Evolutionary conservation across 805 yeast genomes (phyloP), one percentile per base, ranked within the genome.

Genomic region (Debaryomyces maramus): DNA sequence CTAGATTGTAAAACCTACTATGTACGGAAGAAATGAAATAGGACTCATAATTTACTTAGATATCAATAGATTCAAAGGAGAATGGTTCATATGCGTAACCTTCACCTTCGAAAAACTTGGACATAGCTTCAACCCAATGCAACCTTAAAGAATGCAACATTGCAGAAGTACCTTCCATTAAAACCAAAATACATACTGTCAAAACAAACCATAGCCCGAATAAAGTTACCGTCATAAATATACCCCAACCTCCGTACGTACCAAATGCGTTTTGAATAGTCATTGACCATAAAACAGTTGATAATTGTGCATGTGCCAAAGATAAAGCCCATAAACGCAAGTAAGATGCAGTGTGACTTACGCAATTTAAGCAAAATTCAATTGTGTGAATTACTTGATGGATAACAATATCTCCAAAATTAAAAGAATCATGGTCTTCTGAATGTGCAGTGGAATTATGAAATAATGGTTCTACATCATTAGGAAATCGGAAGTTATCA

Each of bases 151-250:
- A 77, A 58, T 84, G 90, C 53, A 84, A 68, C 90, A 84, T 84
- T 15, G 89, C 89, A n/a, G 88, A 81, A 0, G 89, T 84, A 41
- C 90, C 90, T 63, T 84, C 90, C 90, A 84, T 84, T 35, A 81
- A 69, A 34, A 84, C 89, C 56, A 84, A 66, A 30, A 84, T 80
- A 50, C 80, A 73, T 27, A 81, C 83, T 0, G 89, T 83, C 50
- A 84, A 67, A 5, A 76, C 73, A 59, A 84, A 83, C 90, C 90
- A 84, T 79, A 83, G 75, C 21, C 80, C 85, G 64, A 83, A 84
- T 39, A 84, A 61, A 19, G 77, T 58, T 14, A 82, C 80, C 2
- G 81, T 75, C 75, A 75, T 74, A 28, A 78, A 41, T 5, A 80
- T 76, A 6, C 88, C 88, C 14, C 60, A 48, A 19, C 67, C 46